Base-by-base conservation (phyloP, 2,329 filamentous ascomycete species). In the Metarhizium rileyi region DNA sequence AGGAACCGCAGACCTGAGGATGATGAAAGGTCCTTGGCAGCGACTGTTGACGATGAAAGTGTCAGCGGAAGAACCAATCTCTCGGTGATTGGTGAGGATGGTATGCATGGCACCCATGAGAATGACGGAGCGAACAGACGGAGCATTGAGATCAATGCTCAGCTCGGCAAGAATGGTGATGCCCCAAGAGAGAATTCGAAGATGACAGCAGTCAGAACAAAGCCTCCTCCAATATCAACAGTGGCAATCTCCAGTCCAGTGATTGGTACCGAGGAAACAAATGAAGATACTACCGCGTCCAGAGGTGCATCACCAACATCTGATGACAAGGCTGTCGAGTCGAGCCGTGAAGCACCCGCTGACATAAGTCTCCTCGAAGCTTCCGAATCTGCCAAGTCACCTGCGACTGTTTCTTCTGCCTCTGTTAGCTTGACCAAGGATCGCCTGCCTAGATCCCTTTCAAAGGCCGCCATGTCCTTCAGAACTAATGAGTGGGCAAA, bases 401-500 rank as follows among this genome's bases (percentile, higher is more conserved):
- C 61, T 2, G 64, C 61, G 18, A 76, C 72, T 1, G 61, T 57
- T 1, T 66, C 66, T 2, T 75, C 76, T 2, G 66, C 69, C 14
- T 64, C 69, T 7, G 66, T 65, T 16, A 77, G 68, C 44, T 64
- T 86, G 51, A 81, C 76, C 5, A 76, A 75, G 54, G 80, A 81
- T 3, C 74, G 74, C 10, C 74, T 95, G 9, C 87, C 87, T 0
- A 70, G 75, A n/a, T 80, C 81, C 12, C 67, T 90, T 30, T 93
- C 90, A 1, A 84, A 80, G 53, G 78, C 95, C 8, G 85, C 90
- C 2, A 72, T 88, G 63, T 87, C 86, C 0, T 95, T 93, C 62
- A 81, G 91, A 50, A 96, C 90, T 2, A 95, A 95, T 56, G 91
- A 97, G 68, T 97, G 91, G 91, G 89, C 90, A 0, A 96, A 95